Evolutionary conservation across 805 yeast species (phyloP).

Genomic region (Vanderwaltozyma verrucispora): DNA sequence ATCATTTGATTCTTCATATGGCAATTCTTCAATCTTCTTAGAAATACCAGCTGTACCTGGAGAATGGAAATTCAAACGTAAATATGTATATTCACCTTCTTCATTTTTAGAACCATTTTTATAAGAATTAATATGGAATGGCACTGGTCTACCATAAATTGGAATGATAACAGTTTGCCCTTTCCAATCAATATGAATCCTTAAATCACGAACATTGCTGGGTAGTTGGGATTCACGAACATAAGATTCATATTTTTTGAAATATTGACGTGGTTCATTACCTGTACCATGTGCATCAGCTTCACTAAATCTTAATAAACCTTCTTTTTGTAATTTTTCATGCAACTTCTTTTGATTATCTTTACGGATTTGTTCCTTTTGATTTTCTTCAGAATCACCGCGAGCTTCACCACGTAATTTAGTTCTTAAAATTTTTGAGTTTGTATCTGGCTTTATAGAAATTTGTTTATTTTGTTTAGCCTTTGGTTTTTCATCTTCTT

Average conservation of each 20-base stretch:
- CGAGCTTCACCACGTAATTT: slow-evolving; percentile 70
- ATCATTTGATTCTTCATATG: slow-evolving; percentile 82
- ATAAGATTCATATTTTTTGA: slow-evolving; percentile 89
- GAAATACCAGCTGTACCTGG: slow-evolving; percentile 73
- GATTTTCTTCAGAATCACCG: slow-evolving; percentile 56
- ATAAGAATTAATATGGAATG: slow-evolving; percentile 90
- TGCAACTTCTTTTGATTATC: slow-evolving; percentile 77
- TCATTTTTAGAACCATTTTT: slow-evolving; percentile 92
- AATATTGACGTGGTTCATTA: slow-evolving; percentile 41
- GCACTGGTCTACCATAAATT: slow-evolving; percentile 92
- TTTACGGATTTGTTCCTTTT: slow-evolving; percentile 66
- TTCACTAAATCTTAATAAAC: slow-evolving; percentile 69
- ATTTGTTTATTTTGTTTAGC: slow-evolving; percentile 32
- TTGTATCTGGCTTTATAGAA: slow-evolving; percentile 23
- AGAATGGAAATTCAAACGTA: slow-evolving; percentile 84
- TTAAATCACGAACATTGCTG: slow-evolving; percentile 65
- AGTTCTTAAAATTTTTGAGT: slow-evolving; percentile 63
- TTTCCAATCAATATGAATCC: slow-evolving; percentile 77
- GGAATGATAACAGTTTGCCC: slow-evolving; percentile 86
- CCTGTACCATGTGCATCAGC: slow-evolving; percentile 59
- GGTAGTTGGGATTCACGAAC: slow-evolving; percentile 92
- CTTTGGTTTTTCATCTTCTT: slow-evolving; percentile 37
- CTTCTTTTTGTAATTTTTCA: slow-evolving; percentile 77
- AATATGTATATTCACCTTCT: slow-evolving; percentile 88
- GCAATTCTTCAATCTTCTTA: slow-evolving; percentile 66